phyloP scores from a whole-genome alignment of 768 basidiomycete genomes.

The Dioszegia hungarica region DNA sequence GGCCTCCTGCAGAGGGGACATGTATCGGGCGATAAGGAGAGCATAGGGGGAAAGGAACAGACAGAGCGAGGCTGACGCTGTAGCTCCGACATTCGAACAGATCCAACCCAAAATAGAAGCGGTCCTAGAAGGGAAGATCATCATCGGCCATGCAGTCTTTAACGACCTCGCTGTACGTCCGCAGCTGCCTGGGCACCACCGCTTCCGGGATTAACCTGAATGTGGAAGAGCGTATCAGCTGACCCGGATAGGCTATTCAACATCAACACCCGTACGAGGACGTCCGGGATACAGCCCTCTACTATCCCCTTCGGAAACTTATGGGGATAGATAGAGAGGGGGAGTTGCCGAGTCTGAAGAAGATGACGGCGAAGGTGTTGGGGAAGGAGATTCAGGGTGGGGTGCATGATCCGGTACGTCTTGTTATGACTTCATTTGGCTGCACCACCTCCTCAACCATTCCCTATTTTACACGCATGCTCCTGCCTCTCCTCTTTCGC shows the following conservation, averaged over 20 bases:
- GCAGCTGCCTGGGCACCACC: too few species aligned
- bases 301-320: slow-evolving; percentile 33
- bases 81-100: slow-evolving; percentile 70
- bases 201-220: too few species aligned
- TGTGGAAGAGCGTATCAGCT: too few species aligned
- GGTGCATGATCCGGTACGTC: slow-evolving; percentile 66
- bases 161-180: slow-evolving; percentile 74
- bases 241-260: slow-evolving; percentile 36
- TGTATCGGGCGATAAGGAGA: too few species aligned
- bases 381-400: slow-evolving; percentile 65
- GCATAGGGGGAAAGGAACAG: not conserved
- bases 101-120: slow-evolving; percentile 70
- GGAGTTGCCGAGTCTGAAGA: slow-evolving; percentile 66
- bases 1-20: too few species aligned
- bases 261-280: slow-evolving; percentile 35
- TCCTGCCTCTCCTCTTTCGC: too few species aligned
- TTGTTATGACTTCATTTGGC: too few species aligned
- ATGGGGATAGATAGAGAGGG: slow-evolving; percentile 50
- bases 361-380: slow-evolving; percentile 72
- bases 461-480: too few species aligned
- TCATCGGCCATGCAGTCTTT: slow-evolving; percentile 83
- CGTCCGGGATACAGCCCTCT: slow-evolving; percentile 43
- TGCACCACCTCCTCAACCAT: too few species aligned
- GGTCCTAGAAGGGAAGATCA: slow-evolving; percentile 66
- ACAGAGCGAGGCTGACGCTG: not conserved